Evolutionary conservation across 1,284 basidiomycete species (phyloP).

Genomic region (Apiotrichum akiyoshidainum): DNA sequence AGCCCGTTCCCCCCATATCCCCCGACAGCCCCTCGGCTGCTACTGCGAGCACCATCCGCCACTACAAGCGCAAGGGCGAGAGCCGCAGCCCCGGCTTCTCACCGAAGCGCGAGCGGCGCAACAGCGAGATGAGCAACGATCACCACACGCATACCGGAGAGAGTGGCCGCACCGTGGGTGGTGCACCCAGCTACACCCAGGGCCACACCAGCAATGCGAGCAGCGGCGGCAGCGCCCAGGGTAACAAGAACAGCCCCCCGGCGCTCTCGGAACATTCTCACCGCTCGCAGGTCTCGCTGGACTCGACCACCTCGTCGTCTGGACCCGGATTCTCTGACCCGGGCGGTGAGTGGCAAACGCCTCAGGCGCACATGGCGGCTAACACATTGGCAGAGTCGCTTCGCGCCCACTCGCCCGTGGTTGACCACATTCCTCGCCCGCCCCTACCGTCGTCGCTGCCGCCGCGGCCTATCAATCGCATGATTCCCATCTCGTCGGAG

Average conservation of each 20-base stretch:
- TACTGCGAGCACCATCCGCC: not conserved
- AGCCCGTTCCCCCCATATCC: not conserved
- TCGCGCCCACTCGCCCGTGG: not conserved
- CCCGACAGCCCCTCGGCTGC: not conserved
- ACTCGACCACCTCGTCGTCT: no score
- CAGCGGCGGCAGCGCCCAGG: no score
- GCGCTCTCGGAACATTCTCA: no score
- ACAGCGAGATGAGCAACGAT: not conserved
- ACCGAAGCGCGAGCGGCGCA: constrained; percentile 9
- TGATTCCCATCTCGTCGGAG: constrained; percentile 15
- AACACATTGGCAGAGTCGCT: no score
- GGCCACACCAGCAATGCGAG: not conserved
- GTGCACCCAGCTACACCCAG: no score
- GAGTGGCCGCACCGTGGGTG: no score
- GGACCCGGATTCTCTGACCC: no score
- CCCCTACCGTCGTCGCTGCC: not conserved
- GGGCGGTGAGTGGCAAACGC: no score
- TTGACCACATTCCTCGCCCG: not conserved
- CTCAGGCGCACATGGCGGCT: no score
- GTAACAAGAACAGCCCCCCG: no score
- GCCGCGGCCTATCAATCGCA: not conserved
- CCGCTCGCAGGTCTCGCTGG: no score
- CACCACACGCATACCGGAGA: not conserved
- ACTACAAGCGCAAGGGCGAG: constrained; percentile 1
- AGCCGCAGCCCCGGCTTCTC: not conserved